Base-by-base conservation (phyloP, 148 eudicot genomes). In the Drosera capensis region DNA sequence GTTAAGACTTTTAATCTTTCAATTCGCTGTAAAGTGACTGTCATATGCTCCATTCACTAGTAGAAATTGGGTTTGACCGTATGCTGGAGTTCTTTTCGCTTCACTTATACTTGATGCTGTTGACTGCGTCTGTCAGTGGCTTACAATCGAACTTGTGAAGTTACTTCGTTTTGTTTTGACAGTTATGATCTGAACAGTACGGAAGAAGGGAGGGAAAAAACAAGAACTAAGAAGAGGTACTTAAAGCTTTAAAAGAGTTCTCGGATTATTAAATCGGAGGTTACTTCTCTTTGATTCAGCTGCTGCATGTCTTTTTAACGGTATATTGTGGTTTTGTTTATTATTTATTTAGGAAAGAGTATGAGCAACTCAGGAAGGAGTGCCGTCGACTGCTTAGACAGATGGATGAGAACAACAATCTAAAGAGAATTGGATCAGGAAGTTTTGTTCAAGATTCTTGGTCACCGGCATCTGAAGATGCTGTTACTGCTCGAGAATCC, bases 151-250 rank as follows among this genome's bases (percentile, higher is more conserved):
- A n/a, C n/a, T n/a, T n/a, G n/a, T n/a, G n/a, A n/a, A n/a, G n/a
- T n/a, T n/a, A 34, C n/a, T 19, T 34, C 52, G 58, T 39, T 49
- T 30, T 46, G 31, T 40, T 47, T 45, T 21, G 15, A 66, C 90
- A 87, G 96, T 38, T 87, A 82, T 59, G 76, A 70, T 40, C 62
- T 87, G 53, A 72, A 64, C 57, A 82, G 86, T 57, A 57, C 86
- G 41, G 77, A 71, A 70, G 90, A 74, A 68, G 90, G 66, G 58
- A 79, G 96, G 71, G 90, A 82, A 30, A 54, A 37, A 39, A 30
- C 64, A 30, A 70, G 56, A 68, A 70, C 68, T 41, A 67, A 67
- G 67, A 87, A 79, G 24, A 79, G 96, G 96, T 79, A 60, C 41
- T 58, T 22, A 17, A n/a, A n/a, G n/a, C n/a, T n/a, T n/a, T n/a